phyloP scores from a whole-genome alignment of 208 protist species.

The Leishmania braziliensis region DNA sequence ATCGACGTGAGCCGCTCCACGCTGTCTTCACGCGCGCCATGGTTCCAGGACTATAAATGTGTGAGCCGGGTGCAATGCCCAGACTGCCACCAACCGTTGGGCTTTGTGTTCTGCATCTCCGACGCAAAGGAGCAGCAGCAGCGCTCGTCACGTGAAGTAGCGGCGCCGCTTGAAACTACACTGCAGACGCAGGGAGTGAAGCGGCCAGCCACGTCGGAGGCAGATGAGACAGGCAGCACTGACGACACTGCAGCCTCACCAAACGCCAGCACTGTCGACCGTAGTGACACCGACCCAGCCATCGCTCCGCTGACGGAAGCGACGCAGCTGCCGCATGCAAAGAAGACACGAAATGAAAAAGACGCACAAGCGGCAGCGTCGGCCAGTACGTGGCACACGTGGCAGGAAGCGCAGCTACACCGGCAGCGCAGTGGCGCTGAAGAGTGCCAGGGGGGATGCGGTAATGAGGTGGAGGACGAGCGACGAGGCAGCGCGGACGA shows the following conservation, averaged over 20 bases:
- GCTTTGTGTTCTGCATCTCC: slow-evolving; percentile 59
- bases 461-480: not conserved
- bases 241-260: not conserved
- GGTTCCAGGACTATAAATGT: slow-evolving; percentile 69
- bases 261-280: not conserved
- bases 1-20: slow-evolving; percentile 68
- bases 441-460: not conserved
- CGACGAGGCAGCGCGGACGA: slow-evolving; percentile 25
- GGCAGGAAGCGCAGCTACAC: slow-evolving; percentile 19
- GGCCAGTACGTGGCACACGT: slow-evolving; percentile 12
- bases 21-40: slow-evolving; percentile 52
- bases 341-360: slow-evolving; percentile 33
- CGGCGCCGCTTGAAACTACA: not conserved
- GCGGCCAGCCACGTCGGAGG: slow-evolving; percentile 12
- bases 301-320: not conserved
- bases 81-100: slow-evolving; percentile 77
- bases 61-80: slow-evolving; percentile 64
- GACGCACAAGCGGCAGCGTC: slow-evolving; percentile 28
- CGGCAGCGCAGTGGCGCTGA: not conserved
- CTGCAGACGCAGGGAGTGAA: slow-evolving; percentile 25
- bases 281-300: not conserved
- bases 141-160: not conserved
- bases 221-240: not conserved
- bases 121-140: slow-evolving; percentile 3
- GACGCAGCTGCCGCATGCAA: slow-evolving; percentile 26